Base-by-base conservation (phyloP, 371 early-diverging fungal species). In the Mortierella sp. region DNA sequence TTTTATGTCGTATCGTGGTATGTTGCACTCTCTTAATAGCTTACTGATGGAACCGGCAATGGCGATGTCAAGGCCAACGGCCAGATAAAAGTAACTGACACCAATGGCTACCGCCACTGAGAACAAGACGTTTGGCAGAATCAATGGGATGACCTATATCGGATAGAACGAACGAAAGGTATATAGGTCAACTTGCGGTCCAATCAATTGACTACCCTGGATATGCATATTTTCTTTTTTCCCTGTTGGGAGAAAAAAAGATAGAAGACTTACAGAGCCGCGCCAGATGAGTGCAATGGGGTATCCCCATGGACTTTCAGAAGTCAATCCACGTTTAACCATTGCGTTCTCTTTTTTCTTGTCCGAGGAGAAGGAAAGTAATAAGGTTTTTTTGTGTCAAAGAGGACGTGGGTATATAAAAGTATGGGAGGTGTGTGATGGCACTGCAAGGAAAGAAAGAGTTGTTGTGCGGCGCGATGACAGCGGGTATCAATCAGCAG, bases 201-300 rank as follows among this genome's bases (percentile, higher is more conserved):
- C 42, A 38, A 16, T 52, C 58, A 74, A 26, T 75, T 47, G 75
- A 60, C 16, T 14, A 13, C 6, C 38, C 44, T 42, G 44, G 34
- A 9, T 68, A 38, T 21, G 11, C 58, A 42, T 72, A 50, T 26
- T 42, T 34, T 26, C 28, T 55, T 70, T 52, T 38, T 1, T 38
- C 5, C 5, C 42, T 38, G 42, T 38, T 38, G 42, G 54, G 13
- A 42, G 50, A 24, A 31, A 28, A 10, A n/a, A 38, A 24, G 6
- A 55, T 28, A 6, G 24, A 38, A 21, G 11, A 75, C 72, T 74
- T 79, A 88, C 88, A 71, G 85, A 82, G 44, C 88, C 88, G 34
- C 83, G 88, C 82, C 81, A 88, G 74, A 84, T 70, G 45, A 88
- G 81, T 4, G 83, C 89, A 50, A 84, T 85, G 34, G 89, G 89